Evolutionary conservation across 73 alveolate species (phyloP).

Genomic region (Stentor coeruleus): DNA sequence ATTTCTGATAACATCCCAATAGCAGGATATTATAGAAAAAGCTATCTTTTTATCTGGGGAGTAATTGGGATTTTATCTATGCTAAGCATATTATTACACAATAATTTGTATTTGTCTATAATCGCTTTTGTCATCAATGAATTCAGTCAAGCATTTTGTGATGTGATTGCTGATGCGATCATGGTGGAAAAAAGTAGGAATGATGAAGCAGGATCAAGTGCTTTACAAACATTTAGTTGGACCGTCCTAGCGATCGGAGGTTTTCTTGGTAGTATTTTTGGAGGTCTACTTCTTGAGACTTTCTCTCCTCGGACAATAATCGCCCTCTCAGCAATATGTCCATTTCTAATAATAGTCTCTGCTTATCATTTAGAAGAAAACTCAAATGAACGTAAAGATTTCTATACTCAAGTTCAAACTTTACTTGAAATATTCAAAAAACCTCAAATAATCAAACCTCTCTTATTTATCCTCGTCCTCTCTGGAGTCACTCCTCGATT

Average conservation of each 20-base stretch:
- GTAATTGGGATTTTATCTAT: neutral
- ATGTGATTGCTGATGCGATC: conserved; percentile 23
- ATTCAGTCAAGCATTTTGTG: conserved; percentile 10
- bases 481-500: neutral
- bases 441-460: neutral
- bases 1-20: neutral
- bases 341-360: neutral
- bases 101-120: neutral
- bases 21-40: neutral
- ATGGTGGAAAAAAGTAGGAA: conserved; percentile 15
- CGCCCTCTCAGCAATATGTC: neutral
- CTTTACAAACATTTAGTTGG: conserved; percentile 13
- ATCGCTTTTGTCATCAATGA: neutral
- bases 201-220: conserved; percentile 5
- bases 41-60: neutral
- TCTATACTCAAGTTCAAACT: neutral
- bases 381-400: neutral
- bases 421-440: neutral
- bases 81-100: neutral
- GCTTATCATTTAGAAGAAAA: neutral
- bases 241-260: neutral
- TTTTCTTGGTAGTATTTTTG: neutral
- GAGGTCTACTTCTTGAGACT: neutral
- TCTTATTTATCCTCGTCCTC: neutral
- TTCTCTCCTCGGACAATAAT: neutral